Evolutionary conservation across 371 early-diverging fungal species (phyloP).

Genomic region (Circinella umbellata): DNA sequence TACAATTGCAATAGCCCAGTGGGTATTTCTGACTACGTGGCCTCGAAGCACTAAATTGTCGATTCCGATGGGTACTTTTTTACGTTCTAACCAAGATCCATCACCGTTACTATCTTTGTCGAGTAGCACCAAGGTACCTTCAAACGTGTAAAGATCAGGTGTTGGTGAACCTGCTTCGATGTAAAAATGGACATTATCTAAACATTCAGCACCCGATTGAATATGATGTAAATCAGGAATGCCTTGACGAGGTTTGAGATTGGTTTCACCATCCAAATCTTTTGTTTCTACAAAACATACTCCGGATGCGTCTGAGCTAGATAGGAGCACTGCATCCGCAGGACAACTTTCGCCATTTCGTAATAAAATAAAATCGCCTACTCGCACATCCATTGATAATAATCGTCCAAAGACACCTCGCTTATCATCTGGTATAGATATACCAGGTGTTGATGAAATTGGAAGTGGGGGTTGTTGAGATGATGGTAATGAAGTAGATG

Average conservation of each 20-base stretch:
- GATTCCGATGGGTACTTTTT: slow-evolving; percentile 70
- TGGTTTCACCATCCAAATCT: slow-evolving; percentile 97
- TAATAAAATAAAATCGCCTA: slow-evolving; percentile 91
- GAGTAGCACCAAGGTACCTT: slow-evolving; percentile 59
- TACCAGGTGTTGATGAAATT: neutral
- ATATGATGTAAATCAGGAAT: slow-evolving; percentile 67
- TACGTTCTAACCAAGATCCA: slow-evolving; percentile 22
- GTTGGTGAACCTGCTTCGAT: slow-evolving; percentile 77
- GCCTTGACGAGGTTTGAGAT: slow-evolving; percentile 82
- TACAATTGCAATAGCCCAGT: slow-evolving; percentile 85
- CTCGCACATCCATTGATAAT: slow-evolving; percentile 70
- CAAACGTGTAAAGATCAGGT: slow-evolving; percentile 69
- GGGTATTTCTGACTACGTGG: slow-evolving; percentile 87
- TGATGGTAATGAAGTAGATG: neutral
- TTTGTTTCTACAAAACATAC: slow-evolving; percentile 93
- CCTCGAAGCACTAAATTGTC: slow-evolving; percentile 92
- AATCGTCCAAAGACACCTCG: slow-evolving; percentile 34
- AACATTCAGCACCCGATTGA: slow-evolving; percentile 67
- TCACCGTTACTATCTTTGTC: slow-evolving; percentile 20
- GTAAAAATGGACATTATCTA: slow-evolving; percentile 54
- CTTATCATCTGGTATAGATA: neutral
- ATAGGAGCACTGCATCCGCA: slow-evolving; percentile 87
- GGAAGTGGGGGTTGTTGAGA: neutral
- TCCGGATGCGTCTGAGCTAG: slow-evolving; percentile 75
- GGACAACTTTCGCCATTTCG: slow-evolving; percentile 88